A percentile compares a stretch with the other conserved stretches of the same genome.
These are phyloP conservation scores for Blastocystis sp. DNA, from an alignment of 352 stramenopile species.

Conservation along the genomic window DNA sequence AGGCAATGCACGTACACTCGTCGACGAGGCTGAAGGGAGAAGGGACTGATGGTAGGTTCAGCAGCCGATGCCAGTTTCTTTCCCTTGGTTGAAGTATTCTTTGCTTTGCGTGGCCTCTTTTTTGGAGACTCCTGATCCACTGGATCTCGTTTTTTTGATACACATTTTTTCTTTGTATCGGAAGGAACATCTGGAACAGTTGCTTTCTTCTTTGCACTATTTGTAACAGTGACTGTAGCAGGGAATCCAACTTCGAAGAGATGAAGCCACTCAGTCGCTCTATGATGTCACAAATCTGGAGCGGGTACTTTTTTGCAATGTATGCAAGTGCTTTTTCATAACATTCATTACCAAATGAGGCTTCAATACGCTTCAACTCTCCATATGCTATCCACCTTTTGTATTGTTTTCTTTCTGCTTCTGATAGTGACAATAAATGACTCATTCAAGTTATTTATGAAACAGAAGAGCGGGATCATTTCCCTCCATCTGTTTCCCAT, in stretches of 20 bases:
- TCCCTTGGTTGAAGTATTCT: background rate
- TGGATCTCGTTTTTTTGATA: background rate
- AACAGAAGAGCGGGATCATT: background rate
- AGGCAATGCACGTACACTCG: background rate
- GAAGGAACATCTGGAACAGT: background rate
- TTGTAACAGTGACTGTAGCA: background rate
- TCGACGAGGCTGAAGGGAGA: background rate
- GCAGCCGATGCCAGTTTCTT: background rate
- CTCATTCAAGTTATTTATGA: background rate
- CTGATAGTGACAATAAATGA: background rate
- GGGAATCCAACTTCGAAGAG: background rate
- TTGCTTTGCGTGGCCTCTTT: background rate
- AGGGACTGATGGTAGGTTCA: background rate
- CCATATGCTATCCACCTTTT: slow-evolving; percentile 1
- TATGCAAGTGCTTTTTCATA: background rate
- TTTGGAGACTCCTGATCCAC: background rate
- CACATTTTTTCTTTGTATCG: background rate
- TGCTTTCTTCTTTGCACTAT: background rate
- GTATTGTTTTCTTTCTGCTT: background rate
- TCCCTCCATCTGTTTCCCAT: background rate
- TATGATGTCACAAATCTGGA: background rate
- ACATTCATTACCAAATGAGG: background rate
- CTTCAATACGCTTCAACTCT: background rate
- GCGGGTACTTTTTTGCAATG: background rate
- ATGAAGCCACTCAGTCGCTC: background rate